Evolutionary conservation across 164 flowering plant genomes (phyloP).

Genomic region (Stephania cephalantha): DNA sequence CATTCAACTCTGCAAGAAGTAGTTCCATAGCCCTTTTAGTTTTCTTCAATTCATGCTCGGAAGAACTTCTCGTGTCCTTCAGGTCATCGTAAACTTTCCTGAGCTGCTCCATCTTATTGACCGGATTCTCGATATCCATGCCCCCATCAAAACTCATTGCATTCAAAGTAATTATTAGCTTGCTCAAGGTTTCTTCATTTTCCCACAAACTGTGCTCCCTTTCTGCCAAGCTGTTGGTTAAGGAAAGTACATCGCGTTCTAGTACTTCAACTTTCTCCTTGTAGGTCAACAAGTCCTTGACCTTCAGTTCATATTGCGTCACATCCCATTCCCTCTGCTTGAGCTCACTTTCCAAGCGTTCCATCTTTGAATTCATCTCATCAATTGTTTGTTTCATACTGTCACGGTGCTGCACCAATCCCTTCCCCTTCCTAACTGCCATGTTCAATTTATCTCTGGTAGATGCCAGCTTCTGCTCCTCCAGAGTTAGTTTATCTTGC

Average conservation of each 20-base stretch:
- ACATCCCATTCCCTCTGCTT: slow-evolving; percentile 33
- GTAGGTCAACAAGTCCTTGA: slow-evolving; percentile 39
- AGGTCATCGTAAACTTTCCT: slow-evolving; percentile 42
- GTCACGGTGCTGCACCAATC: slow-evolving; percentile 89
- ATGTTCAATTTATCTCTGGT: slow-evolving; percentile 84
- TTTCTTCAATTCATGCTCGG: slow-evolving; percentile 69
- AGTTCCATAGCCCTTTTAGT: slow-evolving; percentile 83
- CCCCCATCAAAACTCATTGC: slow-evolving; percentile 41
- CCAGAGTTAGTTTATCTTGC: slow-evolving; percentile 57
- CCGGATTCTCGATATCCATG: slow-evolving; percentile 37
- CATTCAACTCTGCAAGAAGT: slow-evolving; percentile 84
- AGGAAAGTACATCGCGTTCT: slow-evolving; percentile 44
- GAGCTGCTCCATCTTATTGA: slow-evolving; percentile 47
- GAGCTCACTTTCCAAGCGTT: slow-evolving; percentile 47
- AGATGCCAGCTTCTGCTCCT: slow-evolving; percentile 83
- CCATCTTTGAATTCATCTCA: slow-evolving; percentile 54
- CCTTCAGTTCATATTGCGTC: slow-evolving; percentile 45
- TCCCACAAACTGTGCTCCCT: slow-evolving; percentile 45
- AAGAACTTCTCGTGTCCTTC: slow-evolving; percentile 33
- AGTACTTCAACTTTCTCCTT: slow-evolving; percentile 37
- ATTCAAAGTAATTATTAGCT: slow-evolving; percentile 34
- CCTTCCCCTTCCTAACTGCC: slow-evolving; percentile 95
- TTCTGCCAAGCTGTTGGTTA: slow-evolving; percentile 51
- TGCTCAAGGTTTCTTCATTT: slow-evolving; percentile 38
- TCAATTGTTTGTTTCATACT: slow-evolving; percentile 69